Conservation (phyloP, 2,329 filamentous ascomycete species). For the Hysterium pulicare region DNA sequence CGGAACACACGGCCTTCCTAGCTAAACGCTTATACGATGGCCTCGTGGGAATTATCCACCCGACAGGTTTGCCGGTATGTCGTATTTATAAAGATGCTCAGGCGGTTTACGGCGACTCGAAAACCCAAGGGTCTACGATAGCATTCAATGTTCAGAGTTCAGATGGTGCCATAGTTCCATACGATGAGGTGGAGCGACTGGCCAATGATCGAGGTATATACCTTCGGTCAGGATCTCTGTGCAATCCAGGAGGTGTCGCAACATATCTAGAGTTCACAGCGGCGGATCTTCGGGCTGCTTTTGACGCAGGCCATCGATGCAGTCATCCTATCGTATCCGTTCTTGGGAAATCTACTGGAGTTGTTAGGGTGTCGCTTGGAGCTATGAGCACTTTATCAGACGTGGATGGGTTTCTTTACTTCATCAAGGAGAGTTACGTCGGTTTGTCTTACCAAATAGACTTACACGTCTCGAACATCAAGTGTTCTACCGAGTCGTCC, state of each 20-base stretch:
- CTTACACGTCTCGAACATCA: not conserved
- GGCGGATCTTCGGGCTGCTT: conserved; percentile 54
- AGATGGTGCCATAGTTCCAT: conserved; percentile 54
- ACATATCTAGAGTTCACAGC: conserved; percentile 49
- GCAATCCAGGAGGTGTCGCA: conserved; percentile 53
- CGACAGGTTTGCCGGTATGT: conserved; percentile 51
- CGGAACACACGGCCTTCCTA: conserved; percentile 56
- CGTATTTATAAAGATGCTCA: conserved; percentile 54
- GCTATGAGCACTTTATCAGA: conserved; percentile 59
- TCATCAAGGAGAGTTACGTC: conserved; percentile 23
- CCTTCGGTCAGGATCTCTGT: conserved; percentile 58
- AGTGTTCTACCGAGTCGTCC: not conserved
- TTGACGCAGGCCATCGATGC: conserved; percentile 57
- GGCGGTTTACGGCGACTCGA: conserved; percentile 50
- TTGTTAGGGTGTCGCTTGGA: conserved; percentile 59
- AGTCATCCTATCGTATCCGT: conserved; percentile 53
- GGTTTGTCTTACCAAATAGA: no score
- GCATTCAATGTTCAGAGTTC: conserved; percentile 60
- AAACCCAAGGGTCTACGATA: conserved; percentile 58
- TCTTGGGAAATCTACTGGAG: conserved; percentile 55
- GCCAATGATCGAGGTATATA: conserved; percentile 57
- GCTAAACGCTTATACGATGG: conserved; percentile 48
- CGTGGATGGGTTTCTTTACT: conserved; percentile 49
- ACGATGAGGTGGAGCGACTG: conserved; percentile 56
- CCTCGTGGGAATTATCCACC: conserved; percentile 49